These are phyloP conservation scores for Gymnopilus dilepis DNA, from an alignment of 768 basidiomycete species.

Conservation along the genomic window DNA sequence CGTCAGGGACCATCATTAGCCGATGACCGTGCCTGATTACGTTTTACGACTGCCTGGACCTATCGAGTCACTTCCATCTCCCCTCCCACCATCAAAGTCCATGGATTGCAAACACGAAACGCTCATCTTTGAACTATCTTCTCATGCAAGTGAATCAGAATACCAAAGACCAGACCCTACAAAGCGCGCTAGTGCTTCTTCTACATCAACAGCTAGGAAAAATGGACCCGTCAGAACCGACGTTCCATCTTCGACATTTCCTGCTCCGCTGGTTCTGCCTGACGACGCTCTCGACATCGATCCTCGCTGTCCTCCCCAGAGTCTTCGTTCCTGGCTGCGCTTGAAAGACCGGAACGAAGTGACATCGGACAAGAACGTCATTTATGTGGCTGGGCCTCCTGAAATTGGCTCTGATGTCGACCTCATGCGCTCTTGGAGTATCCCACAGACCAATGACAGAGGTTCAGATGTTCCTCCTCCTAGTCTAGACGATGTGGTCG, in stretches of 20 bases:
- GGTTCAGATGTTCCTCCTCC: constrained; percentile 16
- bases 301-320: constrained; percentile 40
- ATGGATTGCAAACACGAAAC: background rate
- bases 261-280: constrained; percentile 38
- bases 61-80: background rate
- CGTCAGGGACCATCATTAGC: no score
- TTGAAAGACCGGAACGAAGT: constrained; percentile 38
- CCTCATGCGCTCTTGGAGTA: constrained; percentile 31
- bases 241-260: constrained; percentile 25
- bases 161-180: background rate
- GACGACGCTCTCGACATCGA: constrained; percentile 39
- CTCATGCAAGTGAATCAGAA: background rate
- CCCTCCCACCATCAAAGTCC: background rate
- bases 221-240: background rate
- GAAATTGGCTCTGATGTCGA: constrained; percentile 25
- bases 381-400: constrained; percentile 40
- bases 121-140: background rate
- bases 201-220: background rate
- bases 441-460: constrained; percentile 9
- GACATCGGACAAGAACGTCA: constrained; percentile 28
- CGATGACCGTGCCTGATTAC: background rate
- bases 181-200: background rate
- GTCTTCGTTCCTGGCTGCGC: constrained; percentile 34
- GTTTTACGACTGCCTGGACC: background rate
- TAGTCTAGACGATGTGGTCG: constrained; percentile 26